These are phyloP conservation scores for Tubosaeta sp. DNA, from an alignment of 768 basidiomycete genomes.

Conservation along the genomic window DNA sequence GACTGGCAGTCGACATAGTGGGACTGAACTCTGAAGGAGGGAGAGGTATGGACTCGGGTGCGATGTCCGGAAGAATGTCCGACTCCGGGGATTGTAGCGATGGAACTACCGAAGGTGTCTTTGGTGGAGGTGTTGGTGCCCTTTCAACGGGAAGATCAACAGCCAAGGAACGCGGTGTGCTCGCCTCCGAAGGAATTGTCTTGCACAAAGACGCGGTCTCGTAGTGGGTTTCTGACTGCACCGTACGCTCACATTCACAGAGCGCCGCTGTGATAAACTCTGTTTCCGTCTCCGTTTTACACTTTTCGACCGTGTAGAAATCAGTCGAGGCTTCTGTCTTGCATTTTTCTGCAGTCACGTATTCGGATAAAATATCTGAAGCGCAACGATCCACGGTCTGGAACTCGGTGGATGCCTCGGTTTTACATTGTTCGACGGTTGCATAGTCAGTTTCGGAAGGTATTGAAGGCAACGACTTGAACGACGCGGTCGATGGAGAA, in stretches of 20 bases:
- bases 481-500: constrained; percentile 47
- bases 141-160: constrained; percentile 27
- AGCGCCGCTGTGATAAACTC: constrained; percentile 46
- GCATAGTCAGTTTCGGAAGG: constrained; percentile 49
- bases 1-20: constrained; percentile 17
- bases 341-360: constrained; percentile 48
- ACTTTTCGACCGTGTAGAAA: constrained; percentile 41
- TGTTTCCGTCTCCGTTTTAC: constrained; percentile 32
- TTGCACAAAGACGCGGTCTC: constrained; percentile 43
- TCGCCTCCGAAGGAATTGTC: constrained; percentile 35
- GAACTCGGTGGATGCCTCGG: constrained; percentile 43
- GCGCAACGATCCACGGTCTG: constrained; percentile 43
- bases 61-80: constrained; percentile 13
- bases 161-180: constrained; percentile 34
- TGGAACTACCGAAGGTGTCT: constrained; percentile 23
- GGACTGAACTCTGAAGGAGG: constrained; percentile 36
- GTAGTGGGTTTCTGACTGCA: constrained; percentile 45
- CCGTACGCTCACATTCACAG: constrained; percentile 30
- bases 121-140: constrained; percentile 24
- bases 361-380: constrained; percentile 43
- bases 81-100: constrained; percentile 28
- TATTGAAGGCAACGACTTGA: constrained; percentile 56
- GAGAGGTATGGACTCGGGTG: constrained; percentile 34
- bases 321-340: constrained; percentile 41
- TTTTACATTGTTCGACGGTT: constrained; percentile 41